A percentile compares a stretch with the other conserved stretches of the same genome.
These are phyloP conservation scores for Suillus brevipes DNA, from an alignment of 768 basidiomycete genomes.

Conservation along the genomic window DNA sequence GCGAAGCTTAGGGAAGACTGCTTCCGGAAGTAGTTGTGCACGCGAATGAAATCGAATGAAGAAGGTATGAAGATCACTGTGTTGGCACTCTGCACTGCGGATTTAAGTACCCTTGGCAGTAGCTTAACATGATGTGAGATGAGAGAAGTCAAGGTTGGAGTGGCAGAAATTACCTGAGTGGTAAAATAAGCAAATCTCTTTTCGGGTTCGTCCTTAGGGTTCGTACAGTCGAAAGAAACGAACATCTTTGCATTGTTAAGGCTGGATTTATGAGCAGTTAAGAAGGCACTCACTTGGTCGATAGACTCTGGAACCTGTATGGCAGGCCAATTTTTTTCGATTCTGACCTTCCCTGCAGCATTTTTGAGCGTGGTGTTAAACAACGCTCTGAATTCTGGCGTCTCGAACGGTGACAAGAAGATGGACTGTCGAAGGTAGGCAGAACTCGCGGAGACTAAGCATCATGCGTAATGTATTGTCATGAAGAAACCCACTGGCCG, in stretches of 20 bases:
- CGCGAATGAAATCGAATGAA: slow-evolving; percentile 93
- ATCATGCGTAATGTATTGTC: neutral
- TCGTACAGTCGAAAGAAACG: slow-evolving; percentile 68
- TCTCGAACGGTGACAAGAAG: slow-evolving; percentile 83
- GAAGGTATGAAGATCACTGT: slow-evolving; percentile 90
- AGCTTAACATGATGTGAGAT: slow-evolving; percentile 46
- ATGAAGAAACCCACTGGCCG: slow-evolving; percentile 66
- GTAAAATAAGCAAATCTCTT: slow-evolving; percentile 87
- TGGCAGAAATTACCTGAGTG: slow-evolving; percentile 56
- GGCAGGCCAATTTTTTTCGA: slow-evolving; percentile 68
- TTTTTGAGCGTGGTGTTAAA: slow-evolving; percentile 80
- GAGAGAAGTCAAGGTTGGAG: neutral
- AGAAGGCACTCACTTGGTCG: slow-evolving; percentile 57
- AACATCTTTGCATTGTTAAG: slow-evolving; percentile 53
- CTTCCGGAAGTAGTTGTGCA: slow-evolving; percentile 85
- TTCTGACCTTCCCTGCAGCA: slow-evolving; percentile 78
- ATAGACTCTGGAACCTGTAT: slow-evolving; percentile 82
- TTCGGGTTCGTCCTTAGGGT: slow-evolving; percentile 78
- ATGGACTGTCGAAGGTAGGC: slow-evolving; percentile 88
- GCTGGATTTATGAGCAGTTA: neutral
- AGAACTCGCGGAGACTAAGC: slow-evolving; percentile 49
- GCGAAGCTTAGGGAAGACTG: slow-evolving; percentile 67
- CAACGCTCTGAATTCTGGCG: slow-evolving; percentile 80
- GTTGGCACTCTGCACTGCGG: slow-evolving; percentile 89
- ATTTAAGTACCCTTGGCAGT: slow-evolving; percentile 81